A percentile compares a stretch with the other conserved stretches of the same genome.
Conservation (phyloP, 2,329 filamentous ascomycete species). For the Sclerotinia nivalis region DNA sequence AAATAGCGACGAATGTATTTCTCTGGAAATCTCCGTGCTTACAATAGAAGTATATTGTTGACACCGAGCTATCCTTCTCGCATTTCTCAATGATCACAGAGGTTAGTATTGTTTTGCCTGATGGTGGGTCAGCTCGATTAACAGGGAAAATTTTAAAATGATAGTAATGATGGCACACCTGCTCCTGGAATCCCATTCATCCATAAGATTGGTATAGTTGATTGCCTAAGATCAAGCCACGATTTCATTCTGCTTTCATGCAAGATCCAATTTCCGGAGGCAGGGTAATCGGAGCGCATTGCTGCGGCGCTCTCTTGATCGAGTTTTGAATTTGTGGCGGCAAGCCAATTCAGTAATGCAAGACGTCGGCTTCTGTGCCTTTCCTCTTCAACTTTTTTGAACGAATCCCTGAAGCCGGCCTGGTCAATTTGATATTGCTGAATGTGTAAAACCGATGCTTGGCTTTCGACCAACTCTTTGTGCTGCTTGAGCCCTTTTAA, state of each 20-base stretch:
- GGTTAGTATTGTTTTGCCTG: constrained; percentile 45
- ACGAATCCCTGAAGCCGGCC: too few species aligned
- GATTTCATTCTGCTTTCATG: constrained; percentile 30
- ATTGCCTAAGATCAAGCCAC: constrained; percentile 26
- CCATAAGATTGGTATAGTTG: constrained; percentile 41
- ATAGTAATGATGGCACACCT: too few species aligned
- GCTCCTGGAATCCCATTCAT: constrained; percentile 46
- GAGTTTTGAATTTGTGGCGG: constrained; percentile 20
- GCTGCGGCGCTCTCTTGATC: background rate
- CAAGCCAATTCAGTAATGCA: constrained; percentile 32
- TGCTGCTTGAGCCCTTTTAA: constrained; percentile 38
- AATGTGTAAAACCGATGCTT: constrained; percentile 35
- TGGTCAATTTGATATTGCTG: constrained; percentile 15
- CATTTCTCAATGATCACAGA: constrained; percentile 44
- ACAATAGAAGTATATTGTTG: constrained; percentile 46
- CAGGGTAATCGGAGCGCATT: constrained; percentile 7
- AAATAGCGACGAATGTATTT: constrained; percentile 41
- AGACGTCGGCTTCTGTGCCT: constrained; percentile 29
- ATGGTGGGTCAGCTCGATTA: too few species aligned
- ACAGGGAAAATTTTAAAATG: too few species aligned
- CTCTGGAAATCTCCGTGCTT: constrained; percentile 39
- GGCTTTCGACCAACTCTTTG: constrained; percentile 37
- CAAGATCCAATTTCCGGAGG: constrained; percentile 41
- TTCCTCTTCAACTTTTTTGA: too few species aligned
- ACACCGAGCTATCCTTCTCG: constrained; percentile 21